Conservation (phyloP, 495 filamentous ascomycete genomes). For the Terfezia claveryi region DNA sequence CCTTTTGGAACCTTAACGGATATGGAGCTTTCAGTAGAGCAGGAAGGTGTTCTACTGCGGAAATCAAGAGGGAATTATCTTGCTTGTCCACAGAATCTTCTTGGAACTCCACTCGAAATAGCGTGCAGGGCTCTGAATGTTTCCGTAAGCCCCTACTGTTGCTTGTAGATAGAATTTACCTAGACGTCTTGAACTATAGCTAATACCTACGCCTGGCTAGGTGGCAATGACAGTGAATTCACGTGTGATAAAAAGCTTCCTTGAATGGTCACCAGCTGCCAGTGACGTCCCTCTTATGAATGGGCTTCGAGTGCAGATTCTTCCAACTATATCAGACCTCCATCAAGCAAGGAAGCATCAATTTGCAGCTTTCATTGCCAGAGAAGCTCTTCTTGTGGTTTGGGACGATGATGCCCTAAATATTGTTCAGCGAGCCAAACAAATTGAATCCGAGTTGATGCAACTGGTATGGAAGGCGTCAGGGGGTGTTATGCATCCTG, state of each 20-base stretch:
- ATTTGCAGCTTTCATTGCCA: conserved; percentile 54
- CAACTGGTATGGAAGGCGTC: conserved; percentile 45
- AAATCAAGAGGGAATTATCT: conserved; percentile 45
- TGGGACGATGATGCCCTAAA: conserved; percentile 60
- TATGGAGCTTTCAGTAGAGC: conserved; percentile 24
- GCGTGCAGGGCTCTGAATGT: conserved; percentile 47
- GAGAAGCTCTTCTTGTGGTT: conserved; percentile 42
- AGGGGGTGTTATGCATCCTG: conserved; percentile 14
- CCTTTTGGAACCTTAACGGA: neutral
- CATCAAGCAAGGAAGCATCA: conserved; percentile 47
- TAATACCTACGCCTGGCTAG: conserved; percentile 20
- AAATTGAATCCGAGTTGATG: conserved; percentile 52
- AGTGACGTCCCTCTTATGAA: conserved; percentile 54
- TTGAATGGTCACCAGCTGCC: conserved; percentile 46
- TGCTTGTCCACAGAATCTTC: conserved; percentile 41
- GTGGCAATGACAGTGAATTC: conserved; percentile 65
- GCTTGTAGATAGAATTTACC: neutral
- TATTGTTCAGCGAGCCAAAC: conserved; percentile 39
- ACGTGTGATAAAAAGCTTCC: conserved; percentile 49
- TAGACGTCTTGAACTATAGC: neutral
- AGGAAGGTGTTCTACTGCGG: conserved; percentile 47
- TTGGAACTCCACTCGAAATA: conserved; percentile 32
- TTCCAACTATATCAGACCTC: conserved; percentile 46
- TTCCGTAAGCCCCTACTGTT: conserved; percentile 28
- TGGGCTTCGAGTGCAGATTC: conserved; percentile 49